Percentiles rank a stretch among this genome's conserved stretches.
These are phyloP conservation scores for Spathaspora girioi DNA, from an alignment of 805 yeast species.

Conservation along the genomic window DNA sequence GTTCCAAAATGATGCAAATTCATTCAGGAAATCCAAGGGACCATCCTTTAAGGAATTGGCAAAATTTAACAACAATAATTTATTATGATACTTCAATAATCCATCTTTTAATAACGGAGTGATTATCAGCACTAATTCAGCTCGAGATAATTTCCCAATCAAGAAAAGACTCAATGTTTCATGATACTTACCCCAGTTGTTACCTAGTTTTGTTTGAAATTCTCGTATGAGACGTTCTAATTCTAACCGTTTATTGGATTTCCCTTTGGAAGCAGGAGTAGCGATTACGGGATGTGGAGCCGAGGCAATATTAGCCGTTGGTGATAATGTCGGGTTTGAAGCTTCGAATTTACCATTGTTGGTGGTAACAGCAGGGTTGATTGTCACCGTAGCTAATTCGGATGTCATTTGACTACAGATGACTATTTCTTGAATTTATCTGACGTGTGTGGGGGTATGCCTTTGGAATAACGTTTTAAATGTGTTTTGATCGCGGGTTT, in stretches of 20 bases:
- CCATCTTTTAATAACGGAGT: conserved; percentile 47
- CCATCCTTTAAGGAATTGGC: conserved; percentile 81
- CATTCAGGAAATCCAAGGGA: conserved; percentile 52
- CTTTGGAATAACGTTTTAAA: too few species aligned
- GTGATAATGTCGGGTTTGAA: background rate
- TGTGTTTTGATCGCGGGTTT: background rate
- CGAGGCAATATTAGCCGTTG: background rate
- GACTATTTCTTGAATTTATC: background rate
- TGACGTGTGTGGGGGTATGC: background rate
- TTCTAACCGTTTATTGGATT: conserved; percentile 25
- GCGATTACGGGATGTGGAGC: background rate
- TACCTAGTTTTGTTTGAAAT: conserved; percentile 69
- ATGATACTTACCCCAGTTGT: conserved; percentile 84
- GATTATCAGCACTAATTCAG: conserved; percentile 62
- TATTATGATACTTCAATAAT: conserved; percentile 71
- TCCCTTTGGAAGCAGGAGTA: conserved; percentile 1
- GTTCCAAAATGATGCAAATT: conserved; percentile 43
- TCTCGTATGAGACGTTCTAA: conserved; percentile 57
- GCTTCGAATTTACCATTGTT: conserved; percentile 1
- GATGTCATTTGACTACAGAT: background rate
- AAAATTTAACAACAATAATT: conserved; percentile 71
- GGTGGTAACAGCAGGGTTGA: conserved; percentile 1
- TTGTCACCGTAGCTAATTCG: conserved; percentile 1
- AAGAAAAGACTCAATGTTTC: conserved; percentile 72
- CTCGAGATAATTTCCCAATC: conserved; percentile 73